Conservation (phyloP, 2,329 filamentous ascomycete species). For the Neonectria hederae region DNA sequence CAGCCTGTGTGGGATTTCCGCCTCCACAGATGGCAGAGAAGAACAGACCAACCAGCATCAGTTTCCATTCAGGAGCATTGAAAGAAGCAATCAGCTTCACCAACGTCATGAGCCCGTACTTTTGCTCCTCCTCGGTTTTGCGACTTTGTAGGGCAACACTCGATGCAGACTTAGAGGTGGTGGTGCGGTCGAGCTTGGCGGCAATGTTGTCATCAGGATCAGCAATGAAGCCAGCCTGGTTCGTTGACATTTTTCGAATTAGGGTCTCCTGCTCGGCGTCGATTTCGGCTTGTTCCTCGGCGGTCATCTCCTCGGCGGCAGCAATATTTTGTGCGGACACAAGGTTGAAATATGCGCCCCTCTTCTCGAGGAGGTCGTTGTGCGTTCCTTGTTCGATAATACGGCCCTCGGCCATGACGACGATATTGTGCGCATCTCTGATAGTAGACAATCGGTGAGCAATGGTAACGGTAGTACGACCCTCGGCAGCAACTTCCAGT, state of each 20-base stretch:
- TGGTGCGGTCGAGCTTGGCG: conserved; percentile 64
- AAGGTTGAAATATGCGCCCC: conserved; percentile 82
- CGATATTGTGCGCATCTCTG: conserved; percentile 92
- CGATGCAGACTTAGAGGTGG: conserved; percentile 70
- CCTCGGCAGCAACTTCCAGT: conserved; percentile 83
- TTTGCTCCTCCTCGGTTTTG: conserved; percentile 57
- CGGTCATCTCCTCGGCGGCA: conserved; percentile 62
- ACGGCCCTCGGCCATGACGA: conserved; percentile 86
- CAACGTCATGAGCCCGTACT: conserved; percentile 78
- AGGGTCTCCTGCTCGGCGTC: conserved; percentile 62
- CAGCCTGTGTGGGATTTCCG: conserved; percentile 72
- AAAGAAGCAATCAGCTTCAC: conserved; percentile 83
- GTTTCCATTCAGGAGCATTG: conserved; percentile 75
- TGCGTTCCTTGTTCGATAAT: conserved; percentile 95
- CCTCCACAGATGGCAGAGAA: conserved; percentile 82
- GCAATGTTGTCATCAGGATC: conserved; percentile 72
- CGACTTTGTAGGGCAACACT: conserved; percentile 73
- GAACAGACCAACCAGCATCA: conserved; percentile 78
- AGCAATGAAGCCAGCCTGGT: conserved; percentile 53
- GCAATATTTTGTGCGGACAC: conserved; percentile 89
- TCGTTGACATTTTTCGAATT: conserved; percentile 57
- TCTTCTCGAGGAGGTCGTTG: conserved; percentile 75
- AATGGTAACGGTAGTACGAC: conserved; percentile 94
- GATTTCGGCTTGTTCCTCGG: conserved; percentile 61
- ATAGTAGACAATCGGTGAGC: conserved; percentile 96